These are phyloP conservation scores for Calonectria henricotiae DNA, from an alignment of 2,329 filamentous ascomycete species.

Conservation along the genomic window DNA sequence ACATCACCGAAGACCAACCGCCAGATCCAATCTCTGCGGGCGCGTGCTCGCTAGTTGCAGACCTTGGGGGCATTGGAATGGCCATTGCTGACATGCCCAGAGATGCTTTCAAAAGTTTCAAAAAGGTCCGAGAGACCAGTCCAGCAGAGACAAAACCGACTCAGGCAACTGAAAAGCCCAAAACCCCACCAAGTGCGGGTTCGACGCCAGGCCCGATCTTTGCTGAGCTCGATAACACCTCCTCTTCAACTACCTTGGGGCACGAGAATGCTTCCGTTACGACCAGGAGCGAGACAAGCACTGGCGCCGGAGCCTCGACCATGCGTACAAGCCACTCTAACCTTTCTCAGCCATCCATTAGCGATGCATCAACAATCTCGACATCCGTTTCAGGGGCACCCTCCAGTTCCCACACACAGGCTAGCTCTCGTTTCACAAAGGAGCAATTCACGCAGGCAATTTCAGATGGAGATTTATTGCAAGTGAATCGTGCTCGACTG, in stretches of 20 bases:
- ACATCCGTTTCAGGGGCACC: conserved; percentile 35
- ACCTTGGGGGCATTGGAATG: conserved; percentile 86
- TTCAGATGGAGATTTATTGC: conserved; percentile 43
- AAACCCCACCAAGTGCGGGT: conserved; percentile 32
- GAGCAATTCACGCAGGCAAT: conserved; percentile 32
- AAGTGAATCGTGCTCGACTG: conserved; percentile 55
- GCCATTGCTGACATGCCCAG: conserved; percentile 83
- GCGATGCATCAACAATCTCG: conserved; percentile 47
- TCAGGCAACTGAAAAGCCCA: conserved; percentile 27
- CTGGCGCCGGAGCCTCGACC: conserved; percentile 28
- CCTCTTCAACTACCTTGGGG: conserved; percentile 27
- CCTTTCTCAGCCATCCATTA: conserved; percentile 45
- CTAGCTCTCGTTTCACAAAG: conserved; percentile 39
- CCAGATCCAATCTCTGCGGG: conserved; percentile 86
- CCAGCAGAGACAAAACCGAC: conserved; percentile 21
- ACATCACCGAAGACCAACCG: conserved; percentile 84
- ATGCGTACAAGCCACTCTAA: conserved; percentile 43
- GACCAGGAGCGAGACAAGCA: conserved; percentile 34
- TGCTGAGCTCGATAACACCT: conserved; percentile 34
- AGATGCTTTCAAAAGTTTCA: conserved; percentile 67
- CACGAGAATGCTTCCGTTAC: conserved; percentile 29
- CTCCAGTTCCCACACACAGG: conserved; percentile 37
- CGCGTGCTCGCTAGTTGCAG: conserved; percentile 84
- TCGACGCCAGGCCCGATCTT: conserved; percentile 25
- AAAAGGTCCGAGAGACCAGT: conserved; percentile 44